Percentiles rank a stretch among this genome's conserved stretches.
These are phyloP conservation scores for Lachnellula cervina DNA, from an alignment of 2,329 filamentous ascomycete species.

Conservation along the genomic window DNA sequence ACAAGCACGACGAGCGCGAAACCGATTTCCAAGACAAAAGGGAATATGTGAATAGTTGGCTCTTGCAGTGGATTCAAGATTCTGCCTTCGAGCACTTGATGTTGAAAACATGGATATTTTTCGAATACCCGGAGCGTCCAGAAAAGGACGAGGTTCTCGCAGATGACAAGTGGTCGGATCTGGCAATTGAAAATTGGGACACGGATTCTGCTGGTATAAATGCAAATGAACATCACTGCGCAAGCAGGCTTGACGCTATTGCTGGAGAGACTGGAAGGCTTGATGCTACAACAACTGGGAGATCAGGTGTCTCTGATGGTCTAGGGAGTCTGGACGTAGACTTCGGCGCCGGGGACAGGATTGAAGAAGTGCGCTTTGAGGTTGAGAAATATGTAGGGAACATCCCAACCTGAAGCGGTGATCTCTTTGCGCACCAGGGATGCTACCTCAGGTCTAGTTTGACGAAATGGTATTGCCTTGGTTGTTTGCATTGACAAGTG, in stretches of 20 bases:
- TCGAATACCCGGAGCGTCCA: conserved; percentile 5
- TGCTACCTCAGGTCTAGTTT: too few species aligned
- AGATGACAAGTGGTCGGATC: conserved; percentile 16
- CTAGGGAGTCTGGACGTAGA: conserved; percentile 8
- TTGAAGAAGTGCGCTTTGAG: not conserved
- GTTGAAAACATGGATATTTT: conserved; percentile 14
- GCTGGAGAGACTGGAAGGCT: conserved; percentile 9
- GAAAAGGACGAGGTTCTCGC: conserved; percentile 4
- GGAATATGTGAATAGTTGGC: conserved; percentile 22
- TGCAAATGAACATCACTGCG: conserved; percentile 9
- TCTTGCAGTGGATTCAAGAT: conserved; percentile 20
- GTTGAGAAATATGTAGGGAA: too few species aligned
- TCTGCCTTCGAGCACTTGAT: conserved; percentile 15
- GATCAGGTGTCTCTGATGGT: conserved; percentile 8
- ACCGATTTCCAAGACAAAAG: conserved; percentile 14
- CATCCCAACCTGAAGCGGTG: too few species aligned
- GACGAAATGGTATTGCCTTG: too few species aligned
- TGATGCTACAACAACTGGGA: conserved; percentile 3
- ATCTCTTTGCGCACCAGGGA: too few species aligned
- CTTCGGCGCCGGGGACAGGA: conserved; percentile 1
- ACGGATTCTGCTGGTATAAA: conserved; percentile 12
- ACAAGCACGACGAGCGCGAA: not conserved
- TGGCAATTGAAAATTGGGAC: conserved; percentile 17
- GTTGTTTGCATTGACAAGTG: too few species aligned
- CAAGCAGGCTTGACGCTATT: conserved; percentile 17